Evolutionary conservation across 2,329 filamentous ascomycete genomes (phyloP).

Genomic region (Zopfia rhizophila): DNA sequence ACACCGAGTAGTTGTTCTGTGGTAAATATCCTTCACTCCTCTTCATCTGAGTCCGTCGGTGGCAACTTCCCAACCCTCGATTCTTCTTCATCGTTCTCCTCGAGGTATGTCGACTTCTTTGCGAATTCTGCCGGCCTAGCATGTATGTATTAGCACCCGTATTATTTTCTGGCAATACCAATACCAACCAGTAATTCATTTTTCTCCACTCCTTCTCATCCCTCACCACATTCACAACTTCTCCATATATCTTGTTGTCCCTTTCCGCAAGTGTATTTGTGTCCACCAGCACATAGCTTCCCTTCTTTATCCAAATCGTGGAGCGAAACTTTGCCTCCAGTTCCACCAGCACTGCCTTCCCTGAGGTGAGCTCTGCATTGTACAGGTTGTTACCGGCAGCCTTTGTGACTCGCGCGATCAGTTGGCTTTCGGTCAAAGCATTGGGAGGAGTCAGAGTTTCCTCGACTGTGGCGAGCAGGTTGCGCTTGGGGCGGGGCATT

Average conservation of each 20-base stretch:
- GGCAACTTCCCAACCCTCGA: constrained; percentile 87
- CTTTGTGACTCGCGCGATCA: constrained; percentile 80
- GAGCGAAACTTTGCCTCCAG: constrained; percentile 87
- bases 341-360: constrained; percentile 77
- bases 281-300: constrained; percentile 87
- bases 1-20: constrained; percentile 38
- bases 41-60: constrained; percentile 79
- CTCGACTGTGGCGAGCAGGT: constrained; percentile 79
- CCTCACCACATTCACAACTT: constrained; percentile 91
- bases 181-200: constrained; percentile 78
- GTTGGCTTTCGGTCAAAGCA: constrained; percentile 61
- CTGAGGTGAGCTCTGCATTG: constrained; percentile 74
- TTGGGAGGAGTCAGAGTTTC: constrained; percentile 72
- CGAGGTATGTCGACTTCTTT: constrained; percentile 68
- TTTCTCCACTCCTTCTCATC: constrained; percentile 95
- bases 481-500: constrained; percentile 82
- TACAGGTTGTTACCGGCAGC: constrained; percentile 92
- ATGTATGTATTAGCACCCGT: constrained; percentile 33
- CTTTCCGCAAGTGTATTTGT: constrained; percentile 71
- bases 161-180: constrained; percentile 26
- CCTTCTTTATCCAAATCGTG: constrained; percentile 91
- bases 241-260: constrained; percentile 82
- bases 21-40: constrained; percentile 46
- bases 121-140: constrained; percentile 83
- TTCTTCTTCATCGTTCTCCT: constrained; percentile 78